Base-by-base conservation (phyloP, 495 filamentous ascomycete genomes). In the Pyrenula aspistea region DNA sequence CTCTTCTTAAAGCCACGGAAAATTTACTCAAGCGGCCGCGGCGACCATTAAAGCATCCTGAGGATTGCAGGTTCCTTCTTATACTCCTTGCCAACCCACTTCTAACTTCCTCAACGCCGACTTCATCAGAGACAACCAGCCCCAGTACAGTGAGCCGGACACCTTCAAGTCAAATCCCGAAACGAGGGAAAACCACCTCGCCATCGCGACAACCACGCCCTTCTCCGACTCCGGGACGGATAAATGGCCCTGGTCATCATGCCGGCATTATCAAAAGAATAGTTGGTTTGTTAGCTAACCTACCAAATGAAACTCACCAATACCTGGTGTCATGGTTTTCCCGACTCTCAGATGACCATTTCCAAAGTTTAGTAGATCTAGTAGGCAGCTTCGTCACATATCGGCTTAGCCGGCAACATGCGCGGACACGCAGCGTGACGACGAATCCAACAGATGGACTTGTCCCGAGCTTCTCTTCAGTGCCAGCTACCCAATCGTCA, bases 181-280 rank as follows among this genome's bases (percentile, higher is more conserved):
- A 15, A 8, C 8, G 50, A 52, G 50, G 19, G 8, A 21, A 10
- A 21, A 8, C 8, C 22, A 4, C 22, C 19, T 42, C 31, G 4
- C 31, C 31, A 8, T 42, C 31, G 31, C 61, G 65, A 51, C 67
- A 63, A 23, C 70, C 67, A 19, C 23, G 53, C 10, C 15, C 23
- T 63, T 65, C 48, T 50, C 22, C 51, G 54, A 51, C 12, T 51
- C 55, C 12, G 63, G 63, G 22, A 57, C 63, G 67, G 24, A 61
- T 54, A 49, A 60, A 64, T 42, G 73, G 70, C 31, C 68, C 81
- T 50, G 78, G 78, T 20, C 74, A 82, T 53, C 85, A 93, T 61
- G 86, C 87, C n/a, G 85, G 85, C 15, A 88, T 96, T 57, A 78
- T 93, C 63, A 96, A 96, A 64, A 80, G 91, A 51, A 85, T 95